Base-by-base conservation (phyloP, 176 grass and related monocot genomes). In the Tuctoria greenei region DNA sequence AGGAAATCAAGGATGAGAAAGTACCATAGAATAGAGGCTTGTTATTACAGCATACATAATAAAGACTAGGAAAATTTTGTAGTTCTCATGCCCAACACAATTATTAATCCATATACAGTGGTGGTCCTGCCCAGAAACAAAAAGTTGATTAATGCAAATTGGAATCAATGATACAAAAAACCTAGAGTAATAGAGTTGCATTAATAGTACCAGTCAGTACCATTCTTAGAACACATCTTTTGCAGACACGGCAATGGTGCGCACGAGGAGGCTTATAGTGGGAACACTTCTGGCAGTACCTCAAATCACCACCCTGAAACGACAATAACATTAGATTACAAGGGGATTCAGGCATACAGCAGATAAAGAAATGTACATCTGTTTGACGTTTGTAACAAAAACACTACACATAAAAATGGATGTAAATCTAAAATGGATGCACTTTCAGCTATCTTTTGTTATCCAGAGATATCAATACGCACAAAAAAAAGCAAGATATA, bases 91-190 rank as follows among this genome's bases (percentile, higher is more conserved):
- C 37, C 91, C 95, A 18, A 99, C 91, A 39, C 95, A 99, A 81
- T 95, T 99, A 81, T 95, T 99, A 86, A 99, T 99, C 95, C 89
- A 99, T 61, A 99, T 83, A 63, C 95, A 99, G 64, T 99, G 91
- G 69, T 99, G 95, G 75, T 99, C 91, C 91, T 99, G 85, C 68
- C 84, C 14, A 27, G 23, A 81, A 73, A 21, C 2, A 42, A 84
- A 28, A 18, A 27, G 39, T 10, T 25, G 9, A 64, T 52, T 68
- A 34, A 68, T 73, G 44, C 9, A 7, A 15, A 67, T 66, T 47
- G 42, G 40, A 70, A 61, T 12, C 39, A 80, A 39, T 7, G 47
- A 79, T 39, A 83, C 5, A 26, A 79, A 46, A 62, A 49, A 16
- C 3, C 1, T 8, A 4, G 54, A 24, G 38, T n/a, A n/a, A n/a